Base-by-base conservation (phyloP, 1,284 basidiomycete genomes). In the Athelia psychrophila region DNA sequence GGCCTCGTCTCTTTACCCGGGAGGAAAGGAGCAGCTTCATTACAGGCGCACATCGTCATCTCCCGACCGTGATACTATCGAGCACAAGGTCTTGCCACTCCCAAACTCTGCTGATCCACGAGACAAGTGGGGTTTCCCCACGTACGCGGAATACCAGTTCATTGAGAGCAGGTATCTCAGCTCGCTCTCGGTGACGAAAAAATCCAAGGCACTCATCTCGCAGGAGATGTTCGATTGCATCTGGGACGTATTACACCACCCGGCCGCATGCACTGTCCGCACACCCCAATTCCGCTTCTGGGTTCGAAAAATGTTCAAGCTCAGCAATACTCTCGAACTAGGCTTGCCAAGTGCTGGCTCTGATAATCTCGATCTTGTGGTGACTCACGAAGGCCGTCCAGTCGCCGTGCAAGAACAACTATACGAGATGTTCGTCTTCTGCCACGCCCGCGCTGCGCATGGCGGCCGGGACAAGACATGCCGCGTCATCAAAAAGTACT, bases 401-500 rank as follows among this genome's bases (percentile, higher is more conserved):
- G 84, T 91, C 13, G 88, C 88, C 2, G 73, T 89, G 52, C 80
- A 79, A 60, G 86, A 90, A 56, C 82, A 88, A 56, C 79, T 92
- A 38, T 91, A 91, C 64, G 83, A 86, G 56, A 76, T 91, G 24
- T 71, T 92, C 35, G 85, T 83, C 57, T 83, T 83, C 59, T 86
- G 82, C 55, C 90, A 92, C 59, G 76, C 72, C 5, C 74, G 78
- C 46, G 73, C 77, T 47, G 72, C 76, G n/a, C 91, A 93, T 62
- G 86, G 82, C 9, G 88, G 88, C 25, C 77, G 85, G n/a, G 89
- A 91, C 66, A 87, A 81, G 71, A 92, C 88, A 0, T 78, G 74
- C 47, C 73, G 72, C 13, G 68, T 79, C 52, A 76, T 91, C 40
- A 75, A 82, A 49, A 70, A 79, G 54, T 77, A 81, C 59, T 91